These are phyloP conservation scores for Leptographium galeiforme DNA, from an alignment of 2,329 filamentous ascomycete species.

Conservation along the genomic window DNA sequence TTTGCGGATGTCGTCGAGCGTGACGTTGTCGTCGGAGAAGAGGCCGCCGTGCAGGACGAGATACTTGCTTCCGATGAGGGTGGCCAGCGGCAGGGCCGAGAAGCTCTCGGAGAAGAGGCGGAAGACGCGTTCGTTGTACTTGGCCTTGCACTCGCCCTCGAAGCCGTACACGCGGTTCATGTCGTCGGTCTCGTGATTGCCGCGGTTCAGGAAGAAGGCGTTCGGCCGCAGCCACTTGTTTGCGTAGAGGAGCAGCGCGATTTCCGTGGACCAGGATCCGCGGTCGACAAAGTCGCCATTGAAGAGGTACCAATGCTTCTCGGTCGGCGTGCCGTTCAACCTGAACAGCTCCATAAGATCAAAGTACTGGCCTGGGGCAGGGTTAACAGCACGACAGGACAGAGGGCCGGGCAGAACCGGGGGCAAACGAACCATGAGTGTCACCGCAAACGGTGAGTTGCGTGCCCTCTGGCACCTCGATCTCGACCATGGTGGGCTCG, in stretches of 20 bases:
- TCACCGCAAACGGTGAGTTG: conserved; percentile 92
- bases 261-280: conserved; percentile 96
- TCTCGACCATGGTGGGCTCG: conserved; percentile 94
- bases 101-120: conserved; percentile 98
- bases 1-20: conserved; percentile 73
- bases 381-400: conserved; percentile 4
- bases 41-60: conserved; percentile 88
- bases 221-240: conserved; percentile 92
- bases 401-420: neutral
- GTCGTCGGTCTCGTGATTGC: conserved; percentile 97
- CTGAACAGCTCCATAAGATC: conserved; percentile 94
- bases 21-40: conserved; percentile 89
- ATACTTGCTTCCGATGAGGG: conserved; percentile 80
- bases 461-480: conserved; percentile 63
- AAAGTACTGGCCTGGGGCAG: conserved; percentile 74
- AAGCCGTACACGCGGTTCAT: conserved; percentile 99
- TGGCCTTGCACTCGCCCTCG: conserved; percentile 94
- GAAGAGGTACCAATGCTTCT: conserved; percentile 89
- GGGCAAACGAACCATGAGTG: conserved; percentile 59
- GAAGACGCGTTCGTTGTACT: conserved; percentile 91
- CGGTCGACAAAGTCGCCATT: conserved; percentile 98
- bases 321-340: conserved; percentile 70
- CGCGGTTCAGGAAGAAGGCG: conserved; percentile 87
- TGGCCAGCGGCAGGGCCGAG: conserved; percentile 83
- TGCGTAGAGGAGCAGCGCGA: conserved; percentile 82